Conservation (phyloP, 345 rosid genomes). For the Moricandia moricandioides region DNA sequence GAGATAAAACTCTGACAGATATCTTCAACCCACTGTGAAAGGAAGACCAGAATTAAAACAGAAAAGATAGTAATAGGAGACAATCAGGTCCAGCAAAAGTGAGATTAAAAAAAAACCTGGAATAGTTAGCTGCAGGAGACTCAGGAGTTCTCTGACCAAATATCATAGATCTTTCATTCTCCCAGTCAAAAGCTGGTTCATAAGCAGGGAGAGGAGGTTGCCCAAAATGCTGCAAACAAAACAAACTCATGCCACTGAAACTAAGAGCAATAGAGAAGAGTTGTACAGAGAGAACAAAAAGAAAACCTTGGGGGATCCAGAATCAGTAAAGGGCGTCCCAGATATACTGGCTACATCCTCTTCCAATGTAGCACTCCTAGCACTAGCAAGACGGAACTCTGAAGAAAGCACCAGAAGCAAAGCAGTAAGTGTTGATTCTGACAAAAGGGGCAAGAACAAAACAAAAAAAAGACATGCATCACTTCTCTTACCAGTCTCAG, state of each 20-base stretch:
- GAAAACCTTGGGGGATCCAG: slow-evolving; percentile 54
- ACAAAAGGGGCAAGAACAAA: neutral
- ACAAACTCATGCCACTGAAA: neutral
- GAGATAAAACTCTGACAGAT: slow-evolving; percentile 81
- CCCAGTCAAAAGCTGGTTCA: slow-evolving; percentile 99
- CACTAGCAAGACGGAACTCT: slow-evolving; percentile 82
- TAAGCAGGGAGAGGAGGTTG: slow-evolving; percentile 93
- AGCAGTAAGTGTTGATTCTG: neutral
- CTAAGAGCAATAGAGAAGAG: no score
- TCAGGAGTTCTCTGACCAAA: slow-evolving; percentile 93
- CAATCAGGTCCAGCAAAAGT: neutral
- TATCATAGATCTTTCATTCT: slow-evolving; percentile 85
- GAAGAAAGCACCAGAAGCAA: no score
- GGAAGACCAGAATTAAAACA: slow-evolving; percentile 3
- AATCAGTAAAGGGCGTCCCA: slow-evolving; percentile 69
- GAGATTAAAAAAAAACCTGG: slow-evolving; percentile 50
- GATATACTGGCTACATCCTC: slow-evolving; percentile 78
- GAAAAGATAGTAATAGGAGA: neutral
- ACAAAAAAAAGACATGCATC: neutral
- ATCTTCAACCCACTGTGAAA: slow-evolving; percentile 87
- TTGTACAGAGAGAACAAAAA: neutral
- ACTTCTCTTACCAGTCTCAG: slow-evolving; percentile 70
- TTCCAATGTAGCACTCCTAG: slow-evolving; percentile 61
- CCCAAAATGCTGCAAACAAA: slow-evolving; percentile 74
- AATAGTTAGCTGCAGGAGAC: slow-evolving; percentile 57